A percentile compares a stretch with the other conserved stretches of the same genome.
Evolutionary conservation across 2,329 filamentous ascomycete genomes (phyloP).

Genomic region (Volutella citrinella): DNA sequence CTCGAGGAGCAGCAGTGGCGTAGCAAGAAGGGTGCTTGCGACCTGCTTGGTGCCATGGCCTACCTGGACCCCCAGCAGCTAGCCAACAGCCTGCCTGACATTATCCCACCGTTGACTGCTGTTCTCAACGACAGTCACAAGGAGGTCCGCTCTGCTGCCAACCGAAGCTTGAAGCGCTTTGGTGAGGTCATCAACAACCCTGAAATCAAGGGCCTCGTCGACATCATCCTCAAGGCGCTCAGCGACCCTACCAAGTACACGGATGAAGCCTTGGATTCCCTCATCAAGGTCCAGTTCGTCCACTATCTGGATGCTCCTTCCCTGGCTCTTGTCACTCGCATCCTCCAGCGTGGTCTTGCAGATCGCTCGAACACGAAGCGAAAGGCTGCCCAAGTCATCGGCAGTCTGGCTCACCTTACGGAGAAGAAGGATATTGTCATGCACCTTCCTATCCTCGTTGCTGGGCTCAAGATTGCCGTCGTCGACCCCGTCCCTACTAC

Average conservation of each 20-base stretch:
- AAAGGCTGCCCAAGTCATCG: constrained; percentile 96
- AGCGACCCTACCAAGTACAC: constrained; percentile 98
- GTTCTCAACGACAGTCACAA: constrained; percentile 98
- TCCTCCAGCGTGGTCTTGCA: constrained; percentile 85
- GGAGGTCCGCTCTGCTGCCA: constrained; percentile 87
- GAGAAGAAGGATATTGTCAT: constrained; percentile 91
- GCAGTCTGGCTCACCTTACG: constrained; percentile 92
- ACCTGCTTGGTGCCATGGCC: constrained; percentile 95
- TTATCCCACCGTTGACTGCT: constrained; percentile 90
- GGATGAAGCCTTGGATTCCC: constrained; percentile 84
- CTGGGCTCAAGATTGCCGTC: constrained; percentile 81
- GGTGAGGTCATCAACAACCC: constrained; percentile 98
- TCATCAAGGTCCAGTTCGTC: constrained; percentile 98
- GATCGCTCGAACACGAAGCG: constrained; percentile 94
- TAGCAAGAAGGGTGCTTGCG: constrained; percentile 97
- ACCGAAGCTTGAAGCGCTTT: constrained; percentile 94
- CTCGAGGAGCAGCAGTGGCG: constrained; percentile 96
- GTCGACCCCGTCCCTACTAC: constrained; percentile 97
- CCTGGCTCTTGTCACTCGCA: constrained; percentile 88
- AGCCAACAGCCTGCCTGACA: constrained; percentile 86
- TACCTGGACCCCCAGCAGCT: constrained; percentile 96
- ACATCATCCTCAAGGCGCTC: constrained; percentile 88
- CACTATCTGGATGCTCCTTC: constrained; percentile 98
- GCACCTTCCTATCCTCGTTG: constrained; percentile 88
- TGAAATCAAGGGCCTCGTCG: constrained; percentile 89